Conservation (phyloP, 495 filamentous ascomycete genomes). For the Apodospora peruviana region DNA sequence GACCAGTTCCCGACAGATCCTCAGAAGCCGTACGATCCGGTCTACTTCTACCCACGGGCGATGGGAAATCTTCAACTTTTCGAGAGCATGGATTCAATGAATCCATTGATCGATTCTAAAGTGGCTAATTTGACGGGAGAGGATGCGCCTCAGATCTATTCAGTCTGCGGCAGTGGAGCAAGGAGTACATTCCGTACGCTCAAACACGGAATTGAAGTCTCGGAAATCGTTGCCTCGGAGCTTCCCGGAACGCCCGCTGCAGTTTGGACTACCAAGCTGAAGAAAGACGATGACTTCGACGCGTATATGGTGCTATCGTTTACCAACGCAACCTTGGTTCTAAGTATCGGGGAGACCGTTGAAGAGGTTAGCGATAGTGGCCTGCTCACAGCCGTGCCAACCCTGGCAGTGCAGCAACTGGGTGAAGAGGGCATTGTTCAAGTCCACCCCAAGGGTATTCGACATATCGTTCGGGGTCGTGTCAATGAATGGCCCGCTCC, state of each 20-base stretch:
- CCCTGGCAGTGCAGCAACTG: slow-evolving; percentile 86
- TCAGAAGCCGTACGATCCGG: slow-evolving; percentile 58
- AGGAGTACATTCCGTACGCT: slow-evolving; percentile 84
- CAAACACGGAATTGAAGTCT: slow-evolving; percentile 87
- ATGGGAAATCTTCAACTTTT: slow-evolving; percentile 79
- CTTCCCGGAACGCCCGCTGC: slow-evolving; percentile 78
- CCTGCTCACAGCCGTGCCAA: slow-evolving; percentile 79
- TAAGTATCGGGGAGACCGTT: slow-evolving; percentile 93
- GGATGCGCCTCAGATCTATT: slow-evolving; percentile 94
- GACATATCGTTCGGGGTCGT: slow-evolving; percentile 77
- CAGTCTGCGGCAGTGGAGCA: slow-evolving; percentile 80
- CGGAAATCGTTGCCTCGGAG: slow-evolving; percentile 89
- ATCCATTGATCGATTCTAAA: slow-evolving; percentile 84
- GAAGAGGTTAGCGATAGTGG: slow-evolving; percentile 92
- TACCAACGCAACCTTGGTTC: slow-evolving; percentile 67
- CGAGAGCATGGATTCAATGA: slow-evolving; percentile 82
- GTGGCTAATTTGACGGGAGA: slow-evolving; percentile 83
- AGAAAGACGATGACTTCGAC: slow-evolving; percentile 77
- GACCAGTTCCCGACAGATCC: slow-evolving; percentile 75
- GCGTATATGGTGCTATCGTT: slow-evolving; percentile 67
- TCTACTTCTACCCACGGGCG: slow-evolving; percentile 77
- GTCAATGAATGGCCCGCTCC: slow-evolving; percentile 94
- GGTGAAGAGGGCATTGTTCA: slow-evolving; percentile 91
- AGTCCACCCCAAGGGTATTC: slow-evolving; percentile 90
- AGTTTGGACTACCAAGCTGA: slow-evolving; percentile 93